Base-by-base conservation (phyloP, 1,284 basidiomycete species). In the Clitocybe nebularis region DNA sequence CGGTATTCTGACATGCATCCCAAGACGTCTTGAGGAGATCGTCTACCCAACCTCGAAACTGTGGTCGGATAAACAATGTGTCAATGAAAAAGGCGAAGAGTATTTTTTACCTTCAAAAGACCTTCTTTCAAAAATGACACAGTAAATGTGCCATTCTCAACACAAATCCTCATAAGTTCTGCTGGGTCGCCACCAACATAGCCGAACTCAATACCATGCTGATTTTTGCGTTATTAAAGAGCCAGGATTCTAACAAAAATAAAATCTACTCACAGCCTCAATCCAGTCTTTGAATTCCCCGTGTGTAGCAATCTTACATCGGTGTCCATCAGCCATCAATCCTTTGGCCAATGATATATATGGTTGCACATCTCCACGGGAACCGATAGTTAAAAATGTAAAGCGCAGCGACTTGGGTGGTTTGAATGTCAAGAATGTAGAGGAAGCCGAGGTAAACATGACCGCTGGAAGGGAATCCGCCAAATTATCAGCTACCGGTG, bases 1-100 rank as follows among this genome's bases (percentile, higher is more conserved):
- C 94, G 0, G 92, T 93, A 14, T 81, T 85, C 67, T 95, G 91
- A 59, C 96, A 99, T 3, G 93, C 94, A 46, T 92, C 81, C 92
- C 93, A 98, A 1, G 93, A 89, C 0, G 92, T 93, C 59, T 84
- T 84, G 24, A 99, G 75, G 3, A 99, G 74, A 58, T 98, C 95
- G 59, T 98, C 95, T 39, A 98, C 72, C 95, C 95, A 99, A 16
- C 89, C 90, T 42, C 95, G 86, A 72, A 98, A 98, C 84, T 93
- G 56, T 11, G 4, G 19, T 43, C 23, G 28, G 36, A 34, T 26
- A 39, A 37, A 40, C 20, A 19, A 32, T 39, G 24, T 33, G 20
- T 36, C 42, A 46, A 19, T 38, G 19, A 44, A 40, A 42, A 39
- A 33, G 23, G 8, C 39, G 42, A 11, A 8, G 19, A 39, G 41